These are phyloP conservation scores for Russula lepida DNA, from an alignment of 768 basidiomycete species.

Conservation along the genomic window DNA sequence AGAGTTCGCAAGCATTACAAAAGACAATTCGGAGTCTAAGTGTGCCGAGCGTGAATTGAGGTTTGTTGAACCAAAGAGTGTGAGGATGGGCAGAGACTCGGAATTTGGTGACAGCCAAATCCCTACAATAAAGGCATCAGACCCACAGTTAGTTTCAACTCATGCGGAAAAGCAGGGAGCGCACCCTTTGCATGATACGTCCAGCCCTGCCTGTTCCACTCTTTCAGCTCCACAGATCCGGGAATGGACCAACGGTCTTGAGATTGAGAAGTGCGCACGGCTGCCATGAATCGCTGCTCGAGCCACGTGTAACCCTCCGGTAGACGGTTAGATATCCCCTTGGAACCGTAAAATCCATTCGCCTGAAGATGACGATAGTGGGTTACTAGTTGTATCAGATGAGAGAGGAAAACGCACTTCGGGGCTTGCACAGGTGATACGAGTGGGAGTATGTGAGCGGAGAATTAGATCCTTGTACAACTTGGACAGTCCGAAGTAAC, in stretches of 20 bases:
- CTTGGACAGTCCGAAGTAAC: slow-evolving; percentile 85
- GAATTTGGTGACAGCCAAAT: slow-evolving; percentile 71
- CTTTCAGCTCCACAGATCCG: slow-evolving; percentile 58
- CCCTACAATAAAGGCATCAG: slow-evolving; percentile 38
- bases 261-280: slow-evolving; percentile 39
- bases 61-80: slow-evolving; percentile 92
- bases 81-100: slow-evolving; percentile 49
- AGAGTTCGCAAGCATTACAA: slow-evolving; percentile 69
- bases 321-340: slow-evolving; percentile 84
- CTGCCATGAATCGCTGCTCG: slow-evolving; percentile 75
- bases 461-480: slow-evolving; percentile 72
- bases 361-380: slow-evolving; percentile 43
- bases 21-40: slow-evolving; percentile 87
- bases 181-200: slow-evolving; percentile 98
- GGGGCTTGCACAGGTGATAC: slow-evolving; percentile 81
- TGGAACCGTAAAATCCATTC: slow-evolving; percentile 90
- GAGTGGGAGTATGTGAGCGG: slow-evolving; percentile 45
- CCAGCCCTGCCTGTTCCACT: slow-evolving; percentile 89
- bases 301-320: slow-evolving; percentile 91
- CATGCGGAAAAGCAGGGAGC: slow-evolving; percentile 4
- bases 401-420: slow-evolving; percentile 41
- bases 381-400: slow-evolving; percentile 5
- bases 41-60: slow-evolving; percentile 85
- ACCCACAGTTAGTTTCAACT: not conserved
- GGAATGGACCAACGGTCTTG: slow-evolving; percentile 25